Conservation (phyloP, 768 basidiomycete genomes). For the Pleurotus cornucopiae region DNA sequence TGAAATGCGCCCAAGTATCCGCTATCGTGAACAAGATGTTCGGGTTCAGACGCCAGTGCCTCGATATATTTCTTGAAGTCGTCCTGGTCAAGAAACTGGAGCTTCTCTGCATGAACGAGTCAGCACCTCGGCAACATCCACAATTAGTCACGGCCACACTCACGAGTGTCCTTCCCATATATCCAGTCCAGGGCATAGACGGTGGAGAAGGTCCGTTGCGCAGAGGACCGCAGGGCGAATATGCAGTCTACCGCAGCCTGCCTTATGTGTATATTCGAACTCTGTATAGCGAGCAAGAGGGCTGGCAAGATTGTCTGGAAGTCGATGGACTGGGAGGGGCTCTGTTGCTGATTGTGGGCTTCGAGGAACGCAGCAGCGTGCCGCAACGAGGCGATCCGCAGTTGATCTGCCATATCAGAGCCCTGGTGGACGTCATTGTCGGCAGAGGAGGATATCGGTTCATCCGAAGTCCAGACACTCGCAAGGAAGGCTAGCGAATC, state of each 20-base stretch:
- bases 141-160: constrained; percentile 16
- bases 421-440: constrained; percentile 38
- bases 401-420: constrained; percentile 20
- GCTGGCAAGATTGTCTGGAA: constrained; percentile 79
- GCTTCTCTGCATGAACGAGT: constrained; percentile 23
- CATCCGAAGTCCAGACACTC: constrained; percentile 51
- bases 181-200: constrained; percentile 74
- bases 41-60: constrained; percentile 42
- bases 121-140: too few species aligned
- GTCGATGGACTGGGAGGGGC: constrained; percentile 44
- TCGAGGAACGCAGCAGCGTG: constrained; percentile 81
- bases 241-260: constrained; percentile 55
- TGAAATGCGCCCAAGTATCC: constrained; percentile 58
- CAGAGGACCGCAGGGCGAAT: constrained; percentile 35
- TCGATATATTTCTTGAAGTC: constrained; percentile 59
- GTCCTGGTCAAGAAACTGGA: constrained; percentile 69
- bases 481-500: constrained; percentile 79
- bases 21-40: constrained; percentile 59
- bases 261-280: constrained; percentile 35
- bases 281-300: constrained; percentile 58
- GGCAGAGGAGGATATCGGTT: constrained; percentile 48
- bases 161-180: constrained; percentile 61
- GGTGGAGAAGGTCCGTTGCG: constrained; percentile 38
- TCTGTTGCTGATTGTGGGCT: constrained; percentile 47
- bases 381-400: constrained; percentile 54